Evolutionary conservation across 192 early-diverging fungal species (phyloP).

Genomic region (Rhizophagus sp.): DNA sequence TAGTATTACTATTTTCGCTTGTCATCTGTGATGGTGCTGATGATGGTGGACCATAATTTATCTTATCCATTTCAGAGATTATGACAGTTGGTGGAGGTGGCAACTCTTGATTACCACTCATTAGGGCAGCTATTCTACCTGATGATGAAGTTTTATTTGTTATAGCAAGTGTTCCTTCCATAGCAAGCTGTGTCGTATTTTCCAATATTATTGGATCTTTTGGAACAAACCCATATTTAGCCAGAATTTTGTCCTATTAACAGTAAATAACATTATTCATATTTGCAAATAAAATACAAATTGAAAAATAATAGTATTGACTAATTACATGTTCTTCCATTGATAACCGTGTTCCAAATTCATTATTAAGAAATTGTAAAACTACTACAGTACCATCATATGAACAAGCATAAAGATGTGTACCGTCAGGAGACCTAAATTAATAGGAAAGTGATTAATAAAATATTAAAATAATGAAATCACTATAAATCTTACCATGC

Average conservation of each 20-base stretch:
- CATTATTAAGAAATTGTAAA: slow-evolving; percentile 67
- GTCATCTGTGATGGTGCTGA: background rate
- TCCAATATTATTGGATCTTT: slow-evolving; percentile 11
- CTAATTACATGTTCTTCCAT: slow-evolving; percentile 63
- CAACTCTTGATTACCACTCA: background rate
- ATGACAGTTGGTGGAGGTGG: slow-evolving; percentile 34
- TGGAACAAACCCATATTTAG: background rate
- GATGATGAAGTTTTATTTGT: background rate
- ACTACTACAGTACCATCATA: slow-evolving; percentile 86
- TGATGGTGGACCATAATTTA: slow-evolving; percentile 8
- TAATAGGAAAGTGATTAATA: background rate
- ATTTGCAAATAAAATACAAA: no score
- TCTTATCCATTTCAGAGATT: slow-evolving; percentile 1
- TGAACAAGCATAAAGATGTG: slow-evolving; percentile 80
- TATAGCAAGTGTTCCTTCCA: background rate
- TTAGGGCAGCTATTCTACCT: background rate
- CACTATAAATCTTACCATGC: slow-evolving; percentile 61
- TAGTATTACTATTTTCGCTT: background rate
- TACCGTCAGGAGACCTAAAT: slow-evolving; percentile 70
- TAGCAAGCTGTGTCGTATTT: background rate
- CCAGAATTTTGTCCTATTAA: background rate
- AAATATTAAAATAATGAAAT: background rate
- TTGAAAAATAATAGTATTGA: background rate
- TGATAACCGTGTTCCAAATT: slow-evolving; percentile 67
- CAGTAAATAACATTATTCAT: no score